Conservation (phyloP, 1,284 basidiomycete genomes). For the Mycena citricolor region DNA sequence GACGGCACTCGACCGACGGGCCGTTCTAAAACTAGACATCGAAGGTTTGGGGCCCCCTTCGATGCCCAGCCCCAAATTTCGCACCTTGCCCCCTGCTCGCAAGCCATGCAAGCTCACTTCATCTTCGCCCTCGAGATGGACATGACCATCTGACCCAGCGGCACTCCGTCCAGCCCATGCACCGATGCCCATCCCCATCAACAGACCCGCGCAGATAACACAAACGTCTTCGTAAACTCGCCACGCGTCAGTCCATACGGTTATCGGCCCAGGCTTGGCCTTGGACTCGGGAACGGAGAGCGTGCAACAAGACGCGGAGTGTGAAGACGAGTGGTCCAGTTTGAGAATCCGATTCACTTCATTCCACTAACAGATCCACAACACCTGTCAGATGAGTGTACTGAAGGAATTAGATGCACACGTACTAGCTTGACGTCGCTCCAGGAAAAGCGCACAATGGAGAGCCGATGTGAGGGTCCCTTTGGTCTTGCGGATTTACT, state of each 20-base stretch:
- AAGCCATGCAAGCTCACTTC: constrained; percentile 41
- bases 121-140: constrained; percentile 64
- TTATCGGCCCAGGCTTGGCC: constrained; percentile 38
- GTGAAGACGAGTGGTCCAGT: constrained; percentile 42
- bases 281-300: constrained; percentile 3
- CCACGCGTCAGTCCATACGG: constrained; percentile 72
- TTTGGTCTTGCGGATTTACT: constrained; percentile 26
- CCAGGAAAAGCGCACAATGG: constrained; percentile 71
- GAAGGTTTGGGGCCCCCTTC: constrained; percentile 51
- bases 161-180: constrained; percentile 52
- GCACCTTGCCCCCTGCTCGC: constrained; percentile 36
- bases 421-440: constrained; percentile 72
- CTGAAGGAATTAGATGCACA: constrained; percentile 9
- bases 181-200: constrained; percentile 68
- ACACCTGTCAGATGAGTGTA: background rate
- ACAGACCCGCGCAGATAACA: constrained; percentile 72
- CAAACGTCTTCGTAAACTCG: constrained; percentile 80
- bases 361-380: constrained; percentile 66
- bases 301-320: constrained; percentile 38
- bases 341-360: constrained; percentile 67
- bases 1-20: constrained; percentile 42
- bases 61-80: constrained; percentile 66
- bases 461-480: constrained; percentile 52
- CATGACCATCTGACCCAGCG: constrained; percentile 43
- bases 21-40: constrained; percentile 34